Conservation (phyloP, 1,284 basidiomycete genomes). For the Sanguinoderma infundibulare region DNA sequence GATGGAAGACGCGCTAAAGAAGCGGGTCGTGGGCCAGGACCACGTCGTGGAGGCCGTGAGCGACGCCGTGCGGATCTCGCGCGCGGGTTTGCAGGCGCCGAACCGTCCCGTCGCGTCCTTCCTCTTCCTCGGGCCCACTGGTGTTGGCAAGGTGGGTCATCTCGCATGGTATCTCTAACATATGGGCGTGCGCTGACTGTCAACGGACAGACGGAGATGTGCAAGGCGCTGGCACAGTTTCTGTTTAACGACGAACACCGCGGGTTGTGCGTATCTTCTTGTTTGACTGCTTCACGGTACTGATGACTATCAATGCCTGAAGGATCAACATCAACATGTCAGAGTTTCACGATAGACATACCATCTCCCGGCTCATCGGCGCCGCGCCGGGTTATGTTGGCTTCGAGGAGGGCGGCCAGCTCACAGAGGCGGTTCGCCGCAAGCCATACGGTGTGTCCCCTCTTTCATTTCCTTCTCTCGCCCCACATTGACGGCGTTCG, state of each 20-base stretch:
- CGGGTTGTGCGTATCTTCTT: constrained; percentile 62
- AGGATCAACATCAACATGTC: constrained; percentile 94
- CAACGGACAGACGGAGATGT: constrained; percentile 78
- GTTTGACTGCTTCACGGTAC: background rate
- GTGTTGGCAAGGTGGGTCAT: constrained; percentile 73
- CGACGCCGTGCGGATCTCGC: constrained; percentile 89
- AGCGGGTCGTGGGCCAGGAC: constrained; percentile 89
- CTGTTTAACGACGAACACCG: constrained; percentile 87
- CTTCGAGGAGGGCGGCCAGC: constrained; percentile 89
- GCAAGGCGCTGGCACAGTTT: constrained; percentile 86
- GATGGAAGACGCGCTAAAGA: constrained; percentile 84
- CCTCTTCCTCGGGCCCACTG: constrained; percentile 90
- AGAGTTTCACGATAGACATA: constrained; percentile 91
- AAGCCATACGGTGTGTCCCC: constrained; percentile 72
- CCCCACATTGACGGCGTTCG: constrained; percentile 2
- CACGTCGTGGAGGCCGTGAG: constrained; percentile 81
- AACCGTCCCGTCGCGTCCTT: constrained; percentile 91
- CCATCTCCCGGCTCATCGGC: constrained; percentile 88
- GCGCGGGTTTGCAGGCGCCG: constrained; percentile 87
- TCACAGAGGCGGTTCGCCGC: constrained; percentile 87
- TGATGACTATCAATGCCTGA: background rate
- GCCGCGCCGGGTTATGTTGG: constrained; percentile 94
- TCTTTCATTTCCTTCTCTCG: background rate
- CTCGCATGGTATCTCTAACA: background rate
- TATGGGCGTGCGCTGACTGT: background rate